phyloP scores from a whole-genome alignment of 2,329 filamentous ascomycete species.

The Reticulascus tulasneorum region DNA sequence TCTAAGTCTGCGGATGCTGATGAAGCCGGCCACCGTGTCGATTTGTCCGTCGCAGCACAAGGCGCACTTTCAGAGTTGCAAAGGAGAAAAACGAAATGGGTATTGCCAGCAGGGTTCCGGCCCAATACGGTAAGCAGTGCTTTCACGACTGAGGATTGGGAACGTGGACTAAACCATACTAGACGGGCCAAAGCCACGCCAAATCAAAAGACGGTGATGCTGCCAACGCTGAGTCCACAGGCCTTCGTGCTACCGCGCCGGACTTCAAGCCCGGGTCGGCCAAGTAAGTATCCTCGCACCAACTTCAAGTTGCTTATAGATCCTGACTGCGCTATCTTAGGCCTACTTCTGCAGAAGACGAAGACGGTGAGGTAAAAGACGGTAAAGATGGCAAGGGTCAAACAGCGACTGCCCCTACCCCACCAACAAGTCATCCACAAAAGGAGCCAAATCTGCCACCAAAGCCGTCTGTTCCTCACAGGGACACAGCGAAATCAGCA shows the following conservation, averaged over 20 bases:
- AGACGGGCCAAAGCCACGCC: slow-evolving; percentile 34
- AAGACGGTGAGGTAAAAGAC: slow-evolving; percentile 72
- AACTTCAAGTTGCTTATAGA: neutral
- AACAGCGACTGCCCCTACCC: slow-evolving; percentile 1
- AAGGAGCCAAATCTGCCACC: slow-evolving; percentile 13
- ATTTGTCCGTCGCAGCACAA: slow-evolving; percentile 69
- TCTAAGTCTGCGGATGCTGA: slow-evolving; percentile 42
- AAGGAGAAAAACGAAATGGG: slow-evolving; percentile 63
- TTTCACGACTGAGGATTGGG: too few relatives aligned
- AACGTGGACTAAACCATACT: slow-evolving; percentile 22
- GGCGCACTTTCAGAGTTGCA: slow-evolving; percentile 68
- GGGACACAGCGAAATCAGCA: slow-evolving; percentile 18
- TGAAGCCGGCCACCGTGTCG: slow-evolving; percentile 60
- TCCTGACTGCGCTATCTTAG: neutral
- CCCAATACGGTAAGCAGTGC: slow-evolving; percentile 51
- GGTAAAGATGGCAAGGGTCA: slow-evolving; percentile 14
- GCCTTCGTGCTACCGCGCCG: slow-evolving; percentile 54
- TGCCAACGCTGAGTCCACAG: slow-evolving; percentile 17
- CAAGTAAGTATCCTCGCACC: slow-evolving; percentile 30
- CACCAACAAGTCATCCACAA: slow-evolving; percentile 1
- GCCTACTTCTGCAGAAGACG: slow-evolving; percentile 44
- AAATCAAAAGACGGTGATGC: slow-evolving; percentile 35
- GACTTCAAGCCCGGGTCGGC: slow-evolving; percentile 58
- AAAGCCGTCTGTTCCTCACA: slow-evolving; percentile 13
- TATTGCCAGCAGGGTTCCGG: slow-evolving; percentile 70